Evolutionary conservation across 768 basidiomycete species (phyloP), one percentile per base, ranked within the genome.

Genomic region (Rhodotorula graminis): DNA sequence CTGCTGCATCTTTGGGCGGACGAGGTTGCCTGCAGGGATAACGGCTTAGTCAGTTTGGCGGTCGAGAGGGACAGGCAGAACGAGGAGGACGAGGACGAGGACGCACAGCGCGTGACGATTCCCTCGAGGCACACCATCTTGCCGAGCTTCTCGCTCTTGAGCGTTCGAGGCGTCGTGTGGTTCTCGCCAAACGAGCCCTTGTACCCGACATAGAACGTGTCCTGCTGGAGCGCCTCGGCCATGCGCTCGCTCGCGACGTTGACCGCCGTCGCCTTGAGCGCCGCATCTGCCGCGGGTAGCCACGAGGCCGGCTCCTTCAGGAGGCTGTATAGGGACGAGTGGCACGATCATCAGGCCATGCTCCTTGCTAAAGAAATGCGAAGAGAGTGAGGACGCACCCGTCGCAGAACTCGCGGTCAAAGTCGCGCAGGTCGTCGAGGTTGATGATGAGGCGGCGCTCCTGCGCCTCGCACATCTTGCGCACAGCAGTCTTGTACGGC

Each of bases 101-200:
- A 78, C 82, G 71, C 63, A 83, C 96, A 99, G 69, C 96, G 87
- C 8, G 95, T 98, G 73, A 99, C 93, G 80, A 99, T 99, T 52
- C 95, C 96, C 83, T 99, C 96, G 47, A 99, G 81, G 47, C 91
- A 93, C 79, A 98, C 91, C 93, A 98, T 93, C 82, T 90, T 93
- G 61, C 93, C 91, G 29, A 99, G 87, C 81, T 98, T 90, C 72
- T 87, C 85, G 44, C 93, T 90, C 69, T 88, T 87, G 63, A 99
- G 86, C 27, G 93, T 93, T 15, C 96, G 86, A 60, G 96, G 96
- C 81, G 90, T 97, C 81, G 94, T 90, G 81, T 97, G 94, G 81
- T 98, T 92, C 82, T 97, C 95, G 58, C 96, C 96, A 81, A 99
- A 99, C 14, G 92, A 94, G 63, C 96, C 96, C 77, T 90, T 89